These are phyloP conservation scores for Phaeosphaeria sp. DNA, from an alignment of 2,329 filamentous ascomycete species.

Conservation along the genomic window DNA sequence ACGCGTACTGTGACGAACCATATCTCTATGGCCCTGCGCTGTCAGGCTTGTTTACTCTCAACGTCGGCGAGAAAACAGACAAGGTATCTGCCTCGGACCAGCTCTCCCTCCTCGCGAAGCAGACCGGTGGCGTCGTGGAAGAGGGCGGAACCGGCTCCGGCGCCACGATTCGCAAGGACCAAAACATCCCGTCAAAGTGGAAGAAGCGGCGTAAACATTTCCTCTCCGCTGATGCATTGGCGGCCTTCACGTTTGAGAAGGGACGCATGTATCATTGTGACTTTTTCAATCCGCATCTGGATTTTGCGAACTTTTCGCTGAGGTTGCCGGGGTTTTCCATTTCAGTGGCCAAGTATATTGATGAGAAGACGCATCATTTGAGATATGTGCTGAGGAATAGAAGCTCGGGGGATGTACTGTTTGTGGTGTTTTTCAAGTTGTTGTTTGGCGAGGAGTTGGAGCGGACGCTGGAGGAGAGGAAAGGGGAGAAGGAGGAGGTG, in stretches of 20 bases:
- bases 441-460: slow-evolving; percentile 53
- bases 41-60: slow-evolving; percentile 41
- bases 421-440: slow-evolving; percentile 55
- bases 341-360: slow-evolving; percentile 54
- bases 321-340: slow-evolving; percentile 55
- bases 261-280: slow-evolving; percentile 54
- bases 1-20: slow-evolving; percentile 46
- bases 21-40: slow-evolving; percentile 48
- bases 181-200: slow-evolving; percentile 46
- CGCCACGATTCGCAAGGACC: slow-evolving; percentile 30
- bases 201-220: slow-evolving; percentile 56
- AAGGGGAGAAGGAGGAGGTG: not conserved
- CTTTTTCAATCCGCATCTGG: slow-evolving; percentile 58
- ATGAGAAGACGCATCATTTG: slow-evolving; percentile 56
- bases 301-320: slow-evolving; percentile 55
- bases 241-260: slow-evolving; percentile 51
- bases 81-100: slow-evolving; percentile 30
- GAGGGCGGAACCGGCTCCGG: slow-evolving; percentile 51
- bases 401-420: slow-evolving; percentile 49
- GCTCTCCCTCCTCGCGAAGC: slow-evolving; percentile 22
- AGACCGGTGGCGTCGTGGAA: slow-evolving; percentile 43
- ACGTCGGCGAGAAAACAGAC: slow-evolving; percentile 35
- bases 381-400: slow-evolving; percentile 55
- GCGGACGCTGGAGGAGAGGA: slow-evolving; percentile 34
- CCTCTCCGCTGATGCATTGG: slow-evolving; percentile 42